Conservation (phyloP, 1,284 basidiomycete genomes). For the Uromyces viciae-fabae region DNA sequence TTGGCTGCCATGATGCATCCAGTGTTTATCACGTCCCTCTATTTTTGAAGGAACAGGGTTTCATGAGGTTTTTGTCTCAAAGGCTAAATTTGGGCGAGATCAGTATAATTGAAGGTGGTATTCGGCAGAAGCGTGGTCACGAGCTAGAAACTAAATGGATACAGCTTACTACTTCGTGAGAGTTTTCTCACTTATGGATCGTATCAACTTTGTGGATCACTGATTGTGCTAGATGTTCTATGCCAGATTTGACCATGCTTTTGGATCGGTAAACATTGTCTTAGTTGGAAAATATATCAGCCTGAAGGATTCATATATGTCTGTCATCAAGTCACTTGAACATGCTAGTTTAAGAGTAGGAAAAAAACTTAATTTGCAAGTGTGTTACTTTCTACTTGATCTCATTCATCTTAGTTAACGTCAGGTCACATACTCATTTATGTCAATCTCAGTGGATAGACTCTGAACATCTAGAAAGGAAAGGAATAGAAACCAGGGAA, state of each 20-base stretch:
- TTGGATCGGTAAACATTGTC: conserved; percentile 83
- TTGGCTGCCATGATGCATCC: conserved; percentile 92
- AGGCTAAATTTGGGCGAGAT: conserved; percentile 71
- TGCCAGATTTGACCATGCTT: conserved; percentile 53
- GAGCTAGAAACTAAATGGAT: conserved; percentile 73
- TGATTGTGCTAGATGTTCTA: neutral
- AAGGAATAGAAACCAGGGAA: conserved; percentile 67
- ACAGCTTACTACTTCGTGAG: conserved; percentile 71
- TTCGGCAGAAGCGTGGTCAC: conserved; percentile 61
- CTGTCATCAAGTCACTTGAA: conserved; percentile 92
- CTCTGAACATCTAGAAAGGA: conserved; percentile 78
- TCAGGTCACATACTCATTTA: conserved; percentile 22
- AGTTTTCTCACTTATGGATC: conserved; percentile 14
- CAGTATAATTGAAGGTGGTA: conserved; percentile 61
- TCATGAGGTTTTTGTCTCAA: conserved; percentile 77
- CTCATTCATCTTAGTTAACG: too few species aligned
- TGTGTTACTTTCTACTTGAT: conserved; percentile 56
- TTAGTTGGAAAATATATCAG: conserved; percentile 98
- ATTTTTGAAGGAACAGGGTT: conserved; percentile 84
- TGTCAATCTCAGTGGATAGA: conserved; percentile 78
- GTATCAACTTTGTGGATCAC: neutral
- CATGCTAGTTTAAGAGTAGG: conserved; percentile 91
- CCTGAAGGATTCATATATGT: conserved; percentile 97
- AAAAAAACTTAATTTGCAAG: conserved; percentile 74
- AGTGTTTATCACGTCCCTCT: conserved; percentile 98